Percentiles rank a stretch among this genome's conserved stretches.
Evolutionary conservation across 2,329 filamentous ascomycete species (phyloP).

Genomic region (Aspergillus transmontanensis): DNA sequence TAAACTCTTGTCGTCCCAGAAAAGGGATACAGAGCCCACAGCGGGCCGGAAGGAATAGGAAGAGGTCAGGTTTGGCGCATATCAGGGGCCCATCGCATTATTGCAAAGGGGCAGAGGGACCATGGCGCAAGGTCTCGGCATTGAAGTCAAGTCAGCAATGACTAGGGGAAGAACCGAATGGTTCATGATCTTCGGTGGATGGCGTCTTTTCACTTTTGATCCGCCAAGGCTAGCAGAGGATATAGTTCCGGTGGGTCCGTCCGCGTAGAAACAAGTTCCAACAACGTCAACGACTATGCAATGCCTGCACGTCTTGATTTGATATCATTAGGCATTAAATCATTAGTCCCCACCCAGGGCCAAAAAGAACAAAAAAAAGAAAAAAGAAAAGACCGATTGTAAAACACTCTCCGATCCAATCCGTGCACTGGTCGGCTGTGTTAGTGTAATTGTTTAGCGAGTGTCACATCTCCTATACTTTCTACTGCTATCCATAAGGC

Average conservation of each 20-base stretch:
- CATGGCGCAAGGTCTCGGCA: slow-evolving; percentile 7
- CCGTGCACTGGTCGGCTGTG: neutral
- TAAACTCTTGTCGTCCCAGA: slow-evolving; percentile 12
- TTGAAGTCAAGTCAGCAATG: slow-evolving; percentile 2
- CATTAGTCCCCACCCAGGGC: neutral
- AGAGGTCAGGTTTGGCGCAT: slow-evolving; percentile 6
- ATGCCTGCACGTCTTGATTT: neutral
- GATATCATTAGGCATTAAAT: neutral
- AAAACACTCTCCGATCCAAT: slow-evolving; percentile 1
- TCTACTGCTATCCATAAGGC: neutral
- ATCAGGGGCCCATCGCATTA: slow-evolving; percentile 16
- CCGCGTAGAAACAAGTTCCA: slow-evolving; percentile 4
- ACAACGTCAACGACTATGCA: slow-evolving; percentile 11
- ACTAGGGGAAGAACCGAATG: slow-evolving; percentile 1
- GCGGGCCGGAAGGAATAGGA: slow-evolving; percentile 13
- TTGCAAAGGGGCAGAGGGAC: slow-evolving; percentile 11
- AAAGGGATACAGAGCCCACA: slow-evolving; percentile 9
- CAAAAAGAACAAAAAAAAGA: no score
- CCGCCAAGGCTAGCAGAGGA: slow-evolving; percentile 7
- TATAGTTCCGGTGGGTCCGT: slow-evolving; percentile 10
- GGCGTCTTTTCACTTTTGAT: neutral
- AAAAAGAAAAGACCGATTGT: neutral
- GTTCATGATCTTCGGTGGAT: slow-evolving; percentile 11
- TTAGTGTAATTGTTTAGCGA: neutral
- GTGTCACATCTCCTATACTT: neutral